Evolutionary conservation across 2,329 filamentous ascomycete species (phyloP), one percentile per base, ranked within the genome.

Genomic region (Bertia moriformis): DNA sequence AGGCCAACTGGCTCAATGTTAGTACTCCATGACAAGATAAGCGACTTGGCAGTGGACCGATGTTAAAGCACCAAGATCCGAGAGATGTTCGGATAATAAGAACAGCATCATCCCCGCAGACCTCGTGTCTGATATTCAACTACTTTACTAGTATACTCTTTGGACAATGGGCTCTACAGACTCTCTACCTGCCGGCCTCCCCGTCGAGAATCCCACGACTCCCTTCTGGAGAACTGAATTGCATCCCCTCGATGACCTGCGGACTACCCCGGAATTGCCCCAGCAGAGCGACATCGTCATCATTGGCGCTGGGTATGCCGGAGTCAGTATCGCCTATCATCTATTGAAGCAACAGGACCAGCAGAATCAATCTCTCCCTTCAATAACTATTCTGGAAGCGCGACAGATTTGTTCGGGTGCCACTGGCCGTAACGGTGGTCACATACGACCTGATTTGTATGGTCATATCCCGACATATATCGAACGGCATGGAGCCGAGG

Each of bases 401-500:
- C 46, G 60, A 17, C 48, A 56, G 39, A 53, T 51, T 1, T 63
- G 60, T 41, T 65, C 58, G 14, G 62, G 62, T 3, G 63, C 63
- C 2, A 65, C 60, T 18, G 61, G 57, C 4, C 54, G 61, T 15
- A 65, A 65, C 46, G 63, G 63, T 14, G 62, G 62, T 1, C 62
- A 66, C 43, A 37, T 65, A 20, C 56, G 59, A 36, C 62, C 63
- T 3, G 59, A 61, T 43, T 38, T 59, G 7, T 65, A 63, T 43
- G 53, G 52, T 20, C 52, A 53, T 15, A 55, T 60, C 4, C 45
- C 51, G 4, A 54, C 42, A 4, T 47, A 55, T 19, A 51, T 51
- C 10, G 42, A 47, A 3, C 48, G 53, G 18, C 48, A 55, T 41
- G 59, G 62, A 1, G 24, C 53, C 2, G 49, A 59, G 19, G 55